These are phyloP conservation scores for Linderniella brevidens DNA, from an alignment of 257 asterid species.

Conservation along the genomic window DNA sequence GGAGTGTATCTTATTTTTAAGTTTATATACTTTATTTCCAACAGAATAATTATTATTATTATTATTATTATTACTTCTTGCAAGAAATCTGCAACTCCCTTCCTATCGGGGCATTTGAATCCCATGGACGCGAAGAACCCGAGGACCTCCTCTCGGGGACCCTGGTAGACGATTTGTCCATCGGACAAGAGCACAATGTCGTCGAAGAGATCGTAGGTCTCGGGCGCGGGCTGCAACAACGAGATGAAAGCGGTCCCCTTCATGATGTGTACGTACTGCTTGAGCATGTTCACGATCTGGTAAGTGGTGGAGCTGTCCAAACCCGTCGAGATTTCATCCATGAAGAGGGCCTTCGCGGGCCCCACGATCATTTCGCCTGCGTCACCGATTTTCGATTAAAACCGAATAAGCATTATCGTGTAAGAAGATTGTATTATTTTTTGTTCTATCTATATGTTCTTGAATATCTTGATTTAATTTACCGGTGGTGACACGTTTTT, in stretches of 20 bases:
- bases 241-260: constrained; percentile 57
- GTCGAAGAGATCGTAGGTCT: constrained; percentile 44
- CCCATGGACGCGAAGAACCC: constrained; percentile 46
- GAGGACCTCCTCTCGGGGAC: constrained; percentile 37
- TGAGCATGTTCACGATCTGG: constrained; percentile 36
- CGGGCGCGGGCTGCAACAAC: constrained; percentile 57
- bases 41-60: no score
- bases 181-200: constrained; percentile 47
- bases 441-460: no score
- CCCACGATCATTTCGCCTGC: constrained; percentile 60
- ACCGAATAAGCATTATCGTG: no score
- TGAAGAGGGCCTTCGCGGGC: constrained; percentile 51
- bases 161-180: constrained; percentile 39
- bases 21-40: no score
- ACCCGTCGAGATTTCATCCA: constrained; percentile 65
- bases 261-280: constrained; percentile 43
- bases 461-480: constrained; percentile 2
- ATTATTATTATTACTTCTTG: constrained; percentile 61
- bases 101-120: constrained; percentile 44
- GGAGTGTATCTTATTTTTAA: no score
- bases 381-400: no score
- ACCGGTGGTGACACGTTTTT: constrained; percentile 39
- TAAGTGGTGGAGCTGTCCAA: constrained; percentile 50
- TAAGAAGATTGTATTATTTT: no score
- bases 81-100: constrained; percentile 58